Evolutionary conservation across 176 grass and related monocot genomes (phyloP).

Genomic region (Bothriochloa decipiens): DNA sequence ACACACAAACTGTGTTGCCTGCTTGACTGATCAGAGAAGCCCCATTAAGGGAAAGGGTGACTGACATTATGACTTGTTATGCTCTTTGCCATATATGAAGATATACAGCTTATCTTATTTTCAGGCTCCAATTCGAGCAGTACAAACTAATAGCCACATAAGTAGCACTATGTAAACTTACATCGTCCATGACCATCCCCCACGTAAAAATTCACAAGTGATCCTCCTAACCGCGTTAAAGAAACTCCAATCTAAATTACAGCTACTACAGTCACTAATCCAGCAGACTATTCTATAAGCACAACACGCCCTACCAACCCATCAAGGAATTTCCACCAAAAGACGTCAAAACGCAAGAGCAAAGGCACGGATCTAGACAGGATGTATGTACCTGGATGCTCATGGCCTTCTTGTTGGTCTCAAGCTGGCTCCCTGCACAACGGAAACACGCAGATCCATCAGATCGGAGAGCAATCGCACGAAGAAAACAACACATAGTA

Average conservation of each 20-base stretch:
- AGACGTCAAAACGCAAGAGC: background rate
- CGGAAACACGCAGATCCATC: conserved; percentile 15
- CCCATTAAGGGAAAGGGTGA: conserved; percentile 7
- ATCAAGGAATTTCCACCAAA: conserved; percentile 1
- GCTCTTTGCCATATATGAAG: background rate
- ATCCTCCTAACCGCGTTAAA: background rate
- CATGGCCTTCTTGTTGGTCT: conserved; percentile 77
- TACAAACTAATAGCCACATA: background rate
- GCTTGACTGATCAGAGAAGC: background rate
- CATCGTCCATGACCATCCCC: background rate
- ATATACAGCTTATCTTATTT: too few relatives aligned
- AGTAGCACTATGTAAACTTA: background rate
- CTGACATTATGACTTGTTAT: background rate
- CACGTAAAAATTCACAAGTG: background rate
- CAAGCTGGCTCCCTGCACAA: conserved; percentile 60
- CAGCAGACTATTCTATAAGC: background rate
- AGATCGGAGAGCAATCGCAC: background rate
- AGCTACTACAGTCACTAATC: background rate
- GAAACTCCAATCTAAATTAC: background rate
- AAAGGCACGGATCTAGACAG: background rate
- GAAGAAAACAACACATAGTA: background rate
- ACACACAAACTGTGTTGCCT: background rate
- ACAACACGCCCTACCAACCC: background rate
- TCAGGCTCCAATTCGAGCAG: too few relatives aligned
- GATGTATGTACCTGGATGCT: conserved; percentile 52